phyloP scores from a whole-genome alignment of 2,329 filamentous ascomycete species.

The Venturiaceae sp. region DNA sequence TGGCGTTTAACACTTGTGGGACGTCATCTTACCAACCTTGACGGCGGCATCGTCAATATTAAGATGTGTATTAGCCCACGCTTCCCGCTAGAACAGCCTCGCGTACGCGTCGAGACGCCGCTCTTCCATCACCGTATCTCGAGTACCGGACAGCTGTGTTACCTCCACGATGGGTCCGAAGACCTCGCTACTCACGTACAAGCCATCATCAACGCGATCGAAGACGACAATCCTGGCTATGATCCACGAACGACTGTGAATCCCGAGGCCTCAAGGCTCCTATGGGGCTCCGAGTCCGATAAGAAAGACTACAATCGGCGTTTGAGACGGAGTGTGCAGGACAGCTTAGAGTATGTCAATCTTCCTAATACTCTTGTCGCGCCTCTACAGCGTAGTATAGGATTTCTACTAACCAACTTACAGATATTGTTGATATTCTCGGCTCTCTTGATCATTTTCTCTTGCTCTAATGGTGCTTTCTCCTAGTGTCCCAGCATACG shows the following conservation, averaged over 20 bases:
- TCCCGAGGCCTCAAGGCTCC: constrained; percentile 74
- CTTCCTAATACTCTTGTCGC: background rate
- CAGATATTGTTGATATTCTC: background rate
- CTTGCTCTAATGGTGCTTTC: no score
- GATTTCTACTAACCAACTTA: background rate
- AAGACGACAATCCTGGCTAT: constrained; percentile 80
- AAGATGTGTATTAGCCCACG: constrained; percentile 69
- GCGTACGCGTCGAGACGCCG: constrained; percentile 68
- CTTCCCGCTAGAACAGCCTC: constrained; percentile 82
- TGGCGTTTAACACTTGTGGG: constrained; percentile 89
- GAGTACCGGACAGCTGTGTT: constrained; percentile 71
- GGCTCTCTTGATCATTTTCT: no score
- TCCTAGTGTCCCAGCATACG: no score
- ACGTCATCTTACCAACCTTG: constrained; percentile 82
- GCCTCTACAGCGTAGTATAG: background rate
- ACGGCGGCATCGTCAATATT: constrained; percentile 82
- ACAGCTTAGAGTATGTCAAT: constrained; percentile 34
- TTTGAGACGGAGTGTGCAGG: constrained; percentile 65
- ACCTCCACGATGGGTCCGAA: constrained; percentile 43
- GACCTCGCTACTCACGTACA: constrained; percentile 68
- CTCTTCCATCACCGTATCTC: constrained; percentile 87
- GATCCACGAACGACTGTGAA: constrained; percentile 85
- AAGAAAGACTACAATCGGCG: constrained; percentile 78
- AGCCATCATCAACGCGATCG: constrained; percentile 69
- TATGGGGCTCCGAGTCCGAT: constrained; percentile 72